Evolutionary conservation across 108 stramenopile genomes (phyloP).

Genomic region (Epipyxis sp.): DNA sequence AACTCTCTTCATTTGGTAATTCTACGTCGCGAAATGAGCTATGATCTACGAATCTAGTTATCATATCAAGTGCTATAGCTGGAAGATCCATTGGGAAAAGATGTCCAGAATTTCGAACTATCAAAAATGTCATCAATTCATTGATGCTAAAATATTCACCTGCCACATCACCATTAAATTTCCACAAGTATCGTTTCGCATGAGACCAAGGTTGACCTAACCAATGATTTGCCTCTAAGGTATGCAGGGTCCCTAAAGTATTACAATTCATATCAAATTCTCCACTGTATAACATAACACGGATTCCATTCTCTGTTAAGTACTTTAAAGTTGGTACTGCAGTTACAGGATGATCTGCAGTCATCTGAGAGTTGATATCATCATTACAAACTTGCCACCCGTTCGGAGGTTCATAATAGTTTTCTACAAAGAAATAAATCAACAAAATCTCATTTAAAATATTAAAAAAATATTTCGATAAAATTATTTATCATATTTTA

Average conservation of each 20-base stretch:
- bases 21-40: conserved; percentile 8
- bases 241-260: conserved; percentile 27
- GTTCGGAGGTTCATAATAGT: conserved; percentile 4
- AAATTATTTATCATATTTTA: too few species aligned
- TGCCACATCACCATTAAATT: not conserved
- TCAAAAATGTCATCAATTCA: conserved; percentile 12
- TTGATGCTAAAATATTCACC: conserved; percentile 16
- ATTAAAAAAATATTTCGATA: too few species aligned
- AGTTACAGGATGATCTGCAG: conserved; percentile 1
- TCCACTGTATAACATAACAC: conserved; percentile 27
- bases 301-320: not conserved
- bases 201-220: not conserved
- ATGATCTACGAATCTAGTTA: not conserved
- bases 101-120: conserved; percentile 30
- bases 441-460: too few species aligned
- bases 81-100: conserved; percentile 28
- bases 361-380: conserved; percentile 6
- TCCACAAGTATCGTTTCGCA: not conserved
- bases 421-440: too few species aligned
- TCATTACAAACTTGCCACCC: conserved; percentile 25
- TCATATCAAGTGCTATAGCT: conserved; percentile 3
- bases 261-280: conserved; percentile 29
- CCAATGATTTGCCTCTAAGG: conserved; percentile 19
- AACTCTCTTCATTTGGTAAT: not conserved
- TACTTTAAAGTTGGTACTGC: conserved; percentile 16